Conservation (phyloP, 2,329 filamentous ascomycete species). For the Pseudogymnoascus sp. region DNA sequence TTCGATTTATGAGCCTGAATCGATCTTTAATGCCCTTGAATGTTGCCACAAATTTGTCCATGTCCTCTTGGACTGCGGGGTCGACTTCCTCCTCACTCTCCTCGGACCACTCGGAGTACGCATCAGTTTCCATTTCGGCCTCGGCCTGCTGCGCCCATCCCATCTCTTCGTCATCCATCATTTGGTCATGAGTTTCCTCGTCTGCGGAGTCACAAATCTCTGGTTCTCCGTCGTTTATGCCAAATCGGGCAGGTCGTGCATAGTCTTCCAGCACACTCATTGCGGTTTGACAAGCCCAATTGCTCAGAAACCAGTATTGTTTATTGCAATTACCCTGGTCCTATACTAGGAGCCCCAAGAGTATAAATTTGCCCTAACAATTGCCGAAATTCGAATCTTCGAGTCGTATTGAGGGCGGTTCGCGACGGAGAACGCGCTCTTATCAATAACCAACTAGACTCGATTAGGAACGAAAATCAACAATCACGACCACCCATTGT, state of each 20-base stretch:
- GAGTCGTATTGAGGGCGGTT: not conserved
- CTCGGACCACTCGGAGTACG: conserved; percentile 41
- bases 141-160: conserved; percentile 13
- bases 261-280: conserved; percentile 1
- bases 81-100: conserved; percentile 56
- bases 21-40: conserved; percentile 77
- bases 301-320: not conserved
- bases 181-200: conserved; percentile 11
- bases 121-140: conserved; percentile 27
- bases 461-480: conserved; percentile 8
- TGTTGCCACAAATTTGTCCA: conserved; percentile 70
- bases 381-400: not conserved
- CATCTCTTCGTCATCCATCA: conserved; percentile 16
- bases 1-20: conserved; percentile 89
- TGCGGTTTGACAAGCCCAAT: not conserved
- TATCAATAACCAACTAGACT: not conserved
- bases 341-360: not conserved
- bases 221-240: not conserved
- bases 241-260: not conserved
- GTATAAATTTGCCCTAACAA: not conserved
- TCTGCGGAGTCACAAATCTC: conserved; percentile 8
- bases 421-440: conserved; percentile 7
- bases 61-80: conserved; percentile 68
- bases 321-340: not conserved
- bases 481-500: conserved; percentile 5